Base-by-base conservation (phyloP, 1,139 yeast species). In the Yamadazyma membranifaciens region DNA sequence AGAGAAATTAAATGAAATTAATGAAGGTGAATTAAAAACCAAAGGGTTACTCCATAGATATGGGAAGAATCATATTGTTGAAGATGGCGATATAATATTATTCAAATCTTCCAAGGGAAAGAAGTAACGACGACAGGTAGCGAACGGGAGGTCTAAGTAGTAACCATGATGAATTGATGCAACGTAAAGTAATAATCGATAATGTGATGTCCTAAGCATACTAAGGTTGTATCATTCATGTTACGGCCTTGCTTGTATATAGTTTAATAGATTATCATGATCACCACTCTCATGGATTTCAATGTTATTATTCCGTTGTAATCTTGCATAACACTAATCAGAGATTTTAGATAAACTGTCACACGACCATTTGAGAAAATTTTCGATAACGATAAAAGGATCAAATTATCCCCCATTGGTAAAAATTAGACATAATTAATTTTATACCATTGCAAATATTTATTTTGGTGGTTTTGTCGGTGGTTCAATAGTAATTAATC, bases 31-130 rank as follows among this genome's bases (percentile, higher is more conserved):
- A 12, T 51, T 78, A 47, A 78, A 73, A 51, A 55, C 71, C 13
- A 63, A 63, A 40, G 84, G 83, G 1, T 71, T 75, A 43, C 74
- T 78, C 44, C 67, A 69, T 47, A 65, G 80, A 45, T 81, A 75
- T 28, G 96, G 96, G 2, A 87, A 86, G 57, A 80, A 75, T 43
- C 87, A 87, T 54, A 58, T 69, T 2, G 79, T 87, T 33, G 85
- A 83, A 54, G 95, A 87, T 56, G 91, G 94, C 9, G 96, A 88
- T 58, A 74, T 87, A 22, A 61, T 84, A 31, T 63, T 80, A 24
- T 80, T 87, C 56, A 83, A 81, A 55, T 72, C 80, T 1, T 77
- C 62, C 1, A 63, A 65, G n/a, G 74, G 71, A 1, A 63, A 63
- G 39, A 44, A 45, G 20, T 30, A 22, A 14, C 13, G 15, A 3